Conservation (phyloP, 352 stramenopile species). For the Globisporangium irregulare region DNA sequence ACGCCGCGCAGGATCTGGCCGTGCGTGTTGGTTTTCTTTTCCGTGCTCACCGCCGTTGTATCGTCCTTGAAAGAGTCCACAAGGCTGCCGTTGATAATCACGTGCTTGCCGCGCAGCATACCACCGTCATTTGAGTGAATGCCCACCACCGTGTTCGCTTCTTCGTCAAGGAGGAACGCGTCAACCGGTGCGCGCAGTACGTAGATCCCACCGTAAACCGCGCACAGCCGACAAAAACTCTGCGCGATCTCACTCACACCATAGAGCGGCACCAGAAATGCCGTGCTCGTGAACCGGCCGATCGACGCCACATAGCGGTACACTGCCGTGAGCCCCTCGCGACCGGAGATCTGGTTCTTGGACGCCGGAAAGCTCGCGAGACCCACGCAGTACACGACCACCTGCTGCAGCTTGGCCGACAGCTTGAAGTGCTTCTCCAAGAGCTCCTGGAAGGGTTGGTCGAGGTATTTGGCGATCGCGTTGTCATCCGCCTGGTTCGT, state of each 20-base stretch:
- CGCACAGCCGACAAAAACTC: constrained; percentile 84
- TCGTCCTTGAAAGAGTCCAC: constrained; percentile 21
- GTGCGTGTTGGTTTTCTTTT: constrained; percentile 15
- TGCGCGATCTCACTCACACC: constrained; percentile 85
- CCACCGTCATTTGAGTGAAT: constrained; percentile 41
- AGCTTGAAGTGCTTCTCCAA: constrained; percentile 72
- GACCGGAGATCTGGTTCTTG: constrained; percentile 49
- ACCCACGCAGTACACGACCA: constrained; percentile 86
- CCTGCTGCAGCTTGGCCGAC: constrained; percentile 68
- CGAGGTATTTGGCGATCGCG: constrained; percentile 37
- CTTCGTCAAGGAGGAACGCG: constrained; percentile 45
- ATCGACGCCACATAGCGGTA: constrained; percentile 75
- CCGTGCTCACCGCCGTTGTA: not conserved
- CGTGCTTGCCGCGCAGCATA: constrained; percentile 41
- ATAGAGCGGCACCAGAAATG: constrained; percentile 82
- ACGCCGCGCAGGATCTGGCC: constrained; percentile 54
- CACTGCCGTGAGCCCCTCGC: constrained; percentile 46
- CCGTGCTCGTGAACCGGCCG: constrained; percentile 81
- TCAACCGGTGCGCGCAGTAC: constrained; percentile 70
- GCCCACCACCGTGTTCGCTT: constrained; percentile 30
- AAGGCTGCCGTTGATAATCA: constrained; percentile 65
- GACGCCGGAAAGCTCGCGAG: constrained; percentile 55
- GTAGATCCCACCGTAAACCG: constrained; percentile 87
- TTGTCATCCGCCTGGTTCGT: constrained; percentile 35
- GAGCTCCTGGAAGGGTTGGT: constrained; percentile 68